These are phyloP conservation scores for Penstemon newberryi DNA, from an alignment of 257 asterid genomes.

Conservation along the genomic window DNA sequence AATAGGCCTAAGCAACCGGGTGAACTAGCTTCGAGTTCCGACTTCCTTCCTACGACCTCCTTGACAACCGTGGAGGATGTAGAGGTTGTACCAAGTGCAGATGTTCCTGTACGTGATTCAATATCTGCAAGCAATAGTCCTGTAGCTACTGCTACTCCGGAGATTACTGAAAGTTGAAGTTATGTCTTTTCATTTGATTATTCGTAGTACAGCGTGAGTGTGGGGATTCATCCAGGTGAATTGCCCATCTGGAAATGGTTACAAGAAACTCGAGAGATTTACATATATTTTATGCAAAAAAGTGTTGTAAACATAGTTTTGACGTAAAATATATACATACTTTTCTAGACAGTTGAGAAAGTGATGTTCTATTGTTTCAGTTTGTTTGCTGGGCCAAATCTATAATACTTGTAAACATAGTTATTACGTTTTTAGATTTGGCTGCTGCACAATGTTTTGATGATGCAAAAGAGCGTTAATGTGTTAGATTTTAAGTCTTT, in stretches of 20 bases:
- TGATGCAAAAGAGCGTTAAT: too few species aligned
- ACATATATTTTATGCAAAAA: too few species aligned
- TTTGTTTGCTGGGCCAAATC: too few species aligned
- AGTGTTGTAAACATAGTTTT: too few species aligned
- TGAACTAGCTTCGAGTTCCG: conserved; percentile 40
- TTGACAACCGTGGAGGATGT: conserved; percentile 29
- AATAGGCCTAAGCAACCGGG: conserved; percentile 54
- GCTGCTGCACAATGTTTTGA: too few species aligned
- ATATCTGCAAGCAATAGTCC: conserved; percentile 23
- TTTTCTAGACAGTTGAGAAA: too few species aligned
- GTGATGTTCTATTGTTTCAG: too few species aligned
- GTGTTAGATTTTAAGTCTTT: too few species aligned
- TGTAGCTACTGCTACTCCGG: conserved; percentile 19
- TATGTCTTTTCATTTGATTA: neutral
- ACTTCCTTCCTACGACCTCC: conserved; percentile 37
- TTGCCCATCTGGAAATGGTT: neutral
- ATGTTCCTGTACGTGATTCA: conserved; percentile 15
- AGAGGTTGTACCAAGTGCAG: conserved; percentile 26
- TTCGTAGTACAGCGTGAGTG: neutral
- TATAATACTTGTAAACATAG: too few species aligned
- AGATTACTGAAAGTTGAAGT: conserved; percentile 25
- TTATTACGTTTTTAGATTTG: too few species aligned
- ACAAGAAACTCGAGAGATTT: neutral
- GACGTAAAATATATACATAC: too few species aligned
- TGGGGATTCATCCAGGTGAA: neutral